These are phyloP conservation scores for Caryocar brasiliense DNA, from an alignment of 441 rosid genomes.

Conservation along the genomic window DNA sequence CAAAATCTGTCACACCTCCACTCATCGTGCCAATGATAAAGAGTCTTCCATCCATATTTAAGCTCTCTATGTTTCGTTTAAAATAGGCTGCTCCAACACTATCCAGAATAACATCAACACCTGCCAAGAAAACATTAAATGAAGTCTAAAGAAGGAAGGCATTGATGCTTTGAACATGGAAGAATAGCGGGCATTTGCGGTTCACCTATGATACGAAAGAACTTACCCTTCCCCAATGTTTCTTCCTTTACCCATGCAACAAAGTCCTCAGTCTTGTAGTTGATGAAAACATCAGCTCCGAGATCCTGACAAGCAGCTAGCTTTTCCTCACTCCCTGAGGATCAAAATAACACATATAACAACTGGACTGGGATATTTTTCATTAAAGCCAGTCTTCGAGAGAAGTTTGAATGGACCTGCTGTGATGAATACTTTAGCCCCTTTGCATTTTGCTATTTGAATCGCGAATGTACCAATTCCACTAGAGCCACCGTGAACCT, in stretches of 20 bases:
- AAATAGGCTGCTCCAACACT: constrained; percentile 72
- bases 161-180: neutral
- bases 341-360: constrained; percentile 8
- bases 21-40: constrained; percentile 60
- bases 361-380: neutral
- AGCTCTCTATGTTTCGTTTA: constrained; percentile 62
- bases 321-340: constrained; percentile 65
- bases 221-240: constrained; percentile 55
- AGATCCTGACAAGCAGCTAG: constrained; percentile 64
- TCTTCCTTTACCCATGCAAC: constrained; percentile 65
- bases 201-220: neutral
- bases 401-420: constrained; percentile 44
- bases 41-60: constrained; percentile 68
- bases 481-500: constrained; percentile 92
- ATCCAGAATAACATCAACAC: constrained; percentile 77
- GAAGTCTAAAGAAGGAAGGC: neutral
- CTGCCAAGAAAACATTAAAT: constrained; percentile 20
- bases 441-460: constrained; percentile 67
- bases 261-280: constrained; percentile 83
- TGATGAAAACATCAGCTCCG: constrained; percentile 76
- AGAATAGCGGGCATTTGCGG: neutral
- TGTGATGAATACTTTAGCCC: constrained; percentile 65
- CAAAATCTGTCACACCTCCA: constrained; percentile 50
- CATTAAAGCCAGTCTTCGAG: neutral
- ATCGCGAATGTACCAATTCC: constrained; percentile 89